phyloP scores from a whole-genome alignment of 139 green algal genomes.

The Chlorella sorokiniana region DNA sequence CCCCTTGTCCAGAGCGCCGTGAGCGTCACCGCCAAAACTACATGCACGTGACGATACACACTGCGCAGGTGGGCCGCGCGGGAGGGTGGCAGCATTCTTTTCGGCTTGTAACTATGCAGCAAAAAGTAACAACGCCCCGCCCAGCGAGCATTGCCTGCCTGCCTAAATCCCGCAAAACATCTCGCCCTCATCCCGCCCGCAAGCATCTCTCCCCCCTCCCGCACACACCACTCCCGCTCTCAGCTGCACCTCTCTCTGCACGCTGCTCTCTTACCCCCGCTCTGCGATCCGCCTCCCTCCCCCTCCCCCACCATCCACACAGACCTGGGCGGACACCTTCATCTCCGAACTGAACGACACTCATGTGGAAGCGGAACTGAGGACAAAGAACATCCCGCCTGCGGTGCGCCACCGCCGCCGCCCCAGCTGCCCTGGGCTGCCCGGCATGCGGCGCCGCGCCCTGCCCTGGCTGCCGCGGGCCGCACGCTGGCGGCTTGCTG shows the following conservation, averaged over 20 bases:
- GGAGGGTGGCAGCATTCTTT: background rate
- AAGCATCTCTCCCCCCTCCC: background rate
- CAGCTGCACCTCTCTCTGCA: background rate
- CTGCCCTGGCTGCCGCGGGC: background rate
- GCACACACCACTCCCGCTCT: background rate
- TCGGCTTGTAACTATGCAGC: background rate
- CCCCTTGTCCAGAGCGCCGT: constrained; percentile 66
- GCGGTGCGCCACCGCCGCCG: background rate
- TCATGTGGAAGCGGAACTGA: constrained; percentile 94
- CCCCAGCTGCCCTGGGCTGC: no score
- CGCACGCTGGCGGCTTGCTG: background rate
- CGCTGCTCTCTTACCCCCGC: background rate
- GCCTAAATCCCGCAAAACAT: background rate
- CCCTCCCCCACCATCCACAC: constrained; percentile 3
- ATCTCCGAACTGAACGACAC: constrained; percentile 99
- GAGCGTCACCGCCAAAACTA: constrained; percentile 96
- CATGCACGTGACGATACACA: constrained; percentile 92
- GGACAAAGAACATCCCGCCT: constrained; percentile 84
- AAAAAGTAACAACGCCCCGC: no score
- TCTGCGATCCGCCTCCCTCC: background rate
- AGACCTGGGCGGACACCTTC: constrained; percentile 98
- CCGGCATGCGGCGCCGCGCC: no score
- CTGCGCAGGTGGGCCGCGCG: constrained; percentile 58
- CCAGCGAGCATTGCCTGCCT: background rate
- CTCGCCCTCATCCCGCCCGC: background rate